Conservation (phyloP, 495 filamentous ascomycete genomes). For the Aspergillus homomorphus region DNA sequence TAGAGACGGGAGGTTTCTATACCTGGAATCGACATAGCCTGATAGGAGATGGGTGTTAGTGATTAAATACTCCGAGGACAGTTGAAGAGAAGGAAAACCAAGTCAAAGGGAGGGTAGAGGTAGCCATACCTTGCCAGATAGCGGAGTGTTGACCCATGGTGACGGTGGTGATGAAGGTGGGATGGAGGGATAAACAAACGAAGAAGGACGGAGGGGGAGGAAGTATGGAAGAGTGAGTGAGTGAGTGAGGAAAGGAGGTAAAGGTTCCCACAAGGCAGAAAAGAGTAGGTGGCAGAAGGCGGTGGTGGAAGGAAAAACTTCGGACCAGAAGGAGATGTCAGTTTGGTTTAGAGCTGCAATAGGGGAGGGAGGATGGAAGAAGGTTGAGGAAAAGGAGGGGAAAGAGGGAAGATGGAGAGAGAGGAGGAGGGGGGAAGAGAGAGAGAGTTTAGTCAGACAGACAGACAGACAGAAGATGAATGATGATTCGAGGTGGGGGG, state of each 20-base stretch:
- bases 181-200: conserved; percentile 16
- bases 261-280: conserved; percentile 5
- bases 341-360: background rate
- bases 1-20: conserved; percentile 24
- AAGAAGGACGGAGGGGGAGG: conserved; percentile 15
- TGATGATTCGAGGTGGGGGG: background rate
- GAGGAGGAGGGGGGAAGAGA: background rate
- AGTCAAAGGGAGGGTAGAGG: background rate
- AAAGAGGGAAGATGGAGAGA: background rate
- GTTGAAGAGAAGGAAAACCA: too few relatives aligned
- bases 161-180: conserved; percentile 12
- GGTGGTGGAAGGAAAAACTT: conserved; percentile 11
- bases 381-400: conserved; percentile 24
- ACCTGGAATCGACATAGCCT: conserved; percentile 71
- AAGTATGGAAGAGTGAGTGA: conserved; percentile 31
- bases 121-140: conserved; percentile 56
- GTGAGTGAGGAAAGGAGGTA: background rate
- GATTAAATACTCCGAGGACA: too few relatives aligned
- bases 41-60: conserved; percentile 20
- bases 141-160: conserved; percentile 42
- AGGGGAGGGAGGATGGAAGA: background rate
- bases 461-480: too few relatives aligned
- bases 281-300: background rate
- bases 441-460: background rate
- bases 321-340: background rate